A percentile compares a stretch with the other conserved stretches of the same genome.
These are phyloP conservation scores for Cicer chorassanicum DNA, from an alignment of 306 rosid genomes.

Conservation along the genomic window DNA sequence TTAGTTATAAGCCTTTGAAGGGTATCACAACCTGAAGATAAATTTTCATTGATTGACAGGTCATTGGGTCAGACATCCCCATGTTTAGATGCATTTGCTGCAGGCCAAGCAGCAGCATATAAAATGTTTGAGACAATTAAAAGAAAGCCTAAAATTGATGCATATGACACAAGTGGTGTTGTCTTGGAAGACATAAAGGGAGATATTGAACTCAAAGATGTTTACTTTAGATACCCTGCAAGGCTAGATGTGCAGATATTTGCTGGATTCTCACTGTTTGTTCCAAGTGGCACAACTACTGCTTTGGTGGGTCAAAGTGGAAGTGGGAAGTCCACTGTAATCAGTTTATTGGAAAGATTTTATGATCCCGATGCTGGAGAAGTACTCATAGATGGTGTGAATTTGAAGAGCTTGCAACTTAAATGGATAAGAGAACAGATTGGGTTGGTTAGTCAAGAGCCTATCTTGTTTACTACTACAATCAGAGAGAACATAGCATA, in stretches of 20 bases:
- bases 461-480: conserved; percentile 66
- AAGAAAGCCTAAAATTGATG: conserved; percentile 70
- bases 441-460: conserved; percentile 91
- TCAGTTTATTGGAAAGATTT: conserved; percentile 77
- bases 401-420: conserved; percentile 65
- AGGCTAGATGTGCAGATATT: conserved; percentile 79
- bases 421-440: conserved; percentile 77
- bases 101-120: conserved; percentile 86
- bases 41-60: conserved; percentile 49
- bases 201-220: conserved; percentile 78
- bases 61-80: conserved; percentile 88
- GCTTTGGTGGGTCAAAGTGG: conserved; percentile 98
- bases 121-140: conserved; percentile 87
- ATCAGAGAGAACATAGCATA: conserved; percentile 79
- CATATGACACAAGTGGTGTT: conserved; percentile 67
- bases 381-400: conserved; percentile 75
- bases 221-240: conserved; percentile 80
- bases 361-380: conserved; percentile 89
- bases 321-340: conserved; percentile 89
- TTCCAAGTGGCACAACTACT: conserved; percentile 68
- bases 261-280: conserved; percentile 72
- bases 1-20: background rate
- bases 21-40: background rate
- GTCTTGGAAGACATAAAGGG: conserved; percentile 69
- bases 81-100: conserved; percentile 73